Percentiles rank a stretch among this genome's conserved stretches.
phyloP scores from a whole-genome alignment of 257 asterid species.

The Lycium ferocissimum region DNA sequence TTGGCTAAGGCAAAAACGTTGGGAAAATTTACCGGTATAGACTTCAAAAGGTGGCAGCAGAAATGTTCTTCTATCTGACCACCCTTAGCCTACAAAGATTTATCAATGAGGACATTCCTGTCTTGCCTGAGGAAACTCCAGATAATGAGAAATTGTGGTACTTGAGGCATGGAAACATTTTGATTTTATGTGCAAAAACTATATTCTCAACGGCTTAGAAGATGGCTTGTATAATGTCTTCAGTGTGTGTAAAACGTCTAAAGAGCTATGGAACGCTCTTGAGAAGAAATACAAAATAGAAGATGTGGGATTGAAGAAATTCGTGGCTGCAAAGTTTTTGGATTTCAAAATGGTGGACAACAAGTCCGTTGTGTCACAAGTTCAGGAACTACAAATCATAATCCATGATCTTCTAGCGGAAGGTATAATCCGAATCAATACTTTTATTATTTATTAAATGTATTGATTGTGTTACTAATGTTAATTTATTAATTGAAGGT shows the following conservation, averaged over 20 bases:
- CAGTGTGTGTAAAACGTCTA: not conserved
- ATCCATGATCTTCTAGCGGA: not conserved
- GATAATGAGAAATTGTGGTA: too few relatives aligned
- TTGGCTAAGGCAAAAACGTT: too few relatives aligned
- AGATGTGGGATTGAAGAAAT: slow-evolving; percentile 11
- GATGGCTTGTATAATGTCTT: not conserved
- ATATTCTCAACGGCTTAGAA: not conserved
- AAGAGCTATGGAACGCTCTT: not conserved
- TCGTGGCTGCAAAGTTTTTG: not conserved
- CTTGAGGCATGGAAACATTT: too few relatives aligned
- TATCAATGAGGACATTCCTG: too few relatives aligned
- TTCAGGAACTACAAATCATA: not conserved
- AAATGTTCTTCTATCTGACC: too few relatives aligned
- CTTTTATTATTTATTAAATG: too few relatives aligned
- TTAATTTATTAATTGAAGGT: too few relatives aligned
- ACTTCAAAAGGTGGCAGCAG: too few relatives aligned
- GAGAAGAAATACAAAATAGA: slow-evolving; percentile 12
- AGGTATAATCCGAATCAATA: not conserved
- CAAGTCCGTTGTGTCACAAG: not conserved
- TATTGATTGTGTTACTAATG: too few relatives aligned
- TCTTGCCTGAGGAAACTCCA: too few relatives aligned
- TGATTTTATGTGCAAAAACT: not conserved
- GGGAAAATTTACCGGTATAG: too few relatives aligned
- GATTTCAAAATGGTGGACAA: not conserved
- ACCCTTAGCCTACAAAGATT: too few relatives aligned